Percentiles rank a stretch among this genome's conserved stretches.
These are phyloP conservation scores for Penicillium odoratum DNA, from an alignment of 495 filamentous ascomycete genomes.

Conservation along the genomic window DNA sequence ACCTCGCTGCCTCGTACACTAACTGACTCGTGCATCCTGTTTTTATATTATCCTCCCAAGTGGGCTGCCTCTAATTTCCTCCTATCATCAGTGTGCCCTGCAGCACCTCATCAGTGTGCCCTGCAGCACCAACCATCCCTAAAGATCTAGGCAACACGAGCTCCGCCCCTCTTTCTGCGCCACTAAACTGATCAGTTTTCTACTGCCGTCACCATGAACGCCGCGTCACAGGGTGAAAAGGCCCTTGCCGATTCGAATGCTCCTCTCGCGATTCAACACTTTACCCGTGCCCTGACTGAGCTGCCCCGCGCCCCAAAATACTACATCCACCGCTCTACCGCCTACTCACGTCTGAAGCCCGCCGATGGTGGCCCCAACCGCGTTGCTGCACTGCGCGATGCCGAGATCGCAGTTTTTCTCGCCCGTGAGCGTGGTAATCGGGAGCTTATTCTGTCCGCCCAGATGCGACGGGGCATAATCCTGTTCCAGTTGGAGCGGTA, in stretches of 20 bases:
- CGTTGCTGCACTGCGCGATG: conserved; percentile 69
- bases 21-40: neutral
- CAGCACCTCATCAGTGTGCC: neutral
- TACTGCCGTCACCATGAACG: conserved; percentile 47
- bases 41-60: too few relatives aligned
- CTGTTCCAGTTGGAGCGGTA: conserved; percentile 69
- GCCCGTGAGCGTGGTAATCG: conserved; percentile 74
- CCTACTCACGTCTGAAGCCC: conserved; percentile 66
- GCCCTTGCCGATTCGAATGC: conserved; percentile 67
- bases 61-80: too few relatives aligned
- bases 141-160: neutral
- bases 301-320: conserved; percentile 73
- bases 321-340: conserved; percentile 84
- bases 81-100: too few relatives aligned
- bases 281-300: conserved; percentile 70
- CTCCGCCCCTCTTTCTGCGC: neutral
- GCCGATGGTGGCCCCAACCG: conserved; percentile 47
- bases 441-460: conserved; percentile 75
- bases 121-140: neutral
- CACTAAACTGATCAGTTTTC: neutral
- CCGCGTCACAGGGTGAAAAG: conserved; percentile 60
- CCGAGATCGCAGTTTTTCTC: conserved; percentile 70
- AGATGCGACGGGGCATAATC: conserved; percentile 76
- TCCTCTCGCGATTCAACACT: conserved; percentile 63
- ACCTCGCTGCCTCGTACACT: neutral